phyloP scores from a whole-genome alignment of 768 basidiomycete species.

The Psilocybe sp. region DNA sequence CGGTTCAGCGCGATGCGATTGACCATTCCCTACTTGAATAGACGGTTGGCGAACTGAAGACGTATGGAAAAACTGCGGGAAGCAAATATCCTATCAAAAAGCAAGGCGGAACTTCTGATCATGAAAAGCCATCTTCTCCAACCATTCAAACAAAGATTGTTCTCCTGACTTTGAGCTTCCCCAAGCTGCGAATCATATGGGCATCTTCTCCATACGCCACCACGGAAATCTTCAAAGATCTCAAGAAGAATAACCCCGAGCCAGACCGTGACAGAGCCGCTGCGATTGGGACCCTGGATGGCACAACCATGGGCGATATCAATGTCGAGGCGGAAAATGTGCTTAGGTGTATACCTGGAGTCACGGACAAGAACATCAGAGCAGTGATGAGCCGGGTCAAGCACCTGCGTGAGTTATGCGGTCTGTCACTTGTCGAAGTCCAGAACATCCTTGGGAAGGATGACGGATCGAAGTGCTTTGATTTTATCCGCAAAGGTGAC shows the following conservation, averaged over 20 bases:
- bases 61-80: constrained; percentile 53
- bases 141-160: constrained; percentile 90
- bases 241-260: constrained; percentile 77
- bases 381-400: constrained; percentile 81
- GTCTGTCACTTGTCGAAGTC: constrained; percentile 55
- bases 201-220: constrained; percentile 94
- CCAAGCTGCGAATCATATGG: constrained; percentile 93
- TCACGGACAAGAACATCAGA: constrained; percentile 80
- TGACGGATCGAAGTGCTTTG: constrained; percentile 75
- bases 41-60: constrained; percentile 66
- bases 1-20: neutral
- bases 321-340: constrained; percentile 82
- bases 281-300: constrained; percentile 77
- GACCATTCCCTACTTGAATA: constrained; percentile 19
- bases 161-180: constrained; percentile 85
- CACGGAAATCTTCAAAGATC: constrained; percentile 87
- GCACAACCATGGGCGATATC: constrained; percentile 62
- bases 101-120: constrained; percentile 30
- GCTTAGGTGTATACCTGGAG: constrained; percentile 77
- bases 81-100: constrained; percentile 58
- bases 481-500: constrained; percentile 80
- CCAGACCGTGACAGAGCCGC: constrained; percentile 79
- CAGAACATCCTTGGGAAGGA: constrained; percentile 78
- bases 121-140: constrained; percentile 35
- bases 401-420: constrained; percentile 74